Conservation (phyloP, 495 filamentous ascomycete genomes). For the Emericellopsis terricola region DNA sequence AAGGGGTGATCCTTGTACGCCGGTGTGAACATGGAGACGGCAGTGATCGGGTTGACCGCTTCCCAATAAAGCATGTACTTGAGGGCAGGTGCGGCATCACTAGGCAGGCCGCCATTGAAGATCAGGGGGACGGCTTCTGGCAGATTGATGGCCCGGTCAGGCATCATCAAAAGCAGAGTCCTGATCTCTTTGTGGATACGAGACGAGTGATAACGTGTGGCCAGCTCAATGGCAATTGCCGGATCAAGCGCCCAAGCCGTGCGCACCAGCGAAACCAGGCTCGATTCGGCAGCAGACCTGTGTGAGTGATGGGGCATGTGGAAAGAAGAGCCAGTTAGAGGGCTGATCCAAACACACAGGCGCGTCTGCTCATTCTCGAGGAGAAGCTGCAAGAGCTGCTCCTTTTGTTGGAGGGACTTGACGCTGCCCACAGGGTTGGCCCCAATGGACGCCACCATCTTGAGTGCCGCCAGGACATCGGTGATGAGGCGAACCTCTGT, state of each 20-base stretch:
- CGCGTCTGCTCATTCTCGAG: slow-evolving; percentile 73
- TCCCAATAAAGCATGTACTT: slow-evolving; percentile 95
- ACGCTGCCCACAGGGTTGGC: slow-evolving; percentile 31
- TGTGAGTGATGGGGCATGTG: slow-evolving; percentile 9
- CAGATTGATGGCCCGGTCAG: slow-evolving; percentile 60
- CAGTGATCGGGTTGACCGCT: slow-evolving; percentile 80
- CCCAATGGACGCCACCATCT: slow-evolving; percentile 35
- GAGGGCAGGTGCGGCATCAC: slow-evolving; percentile 66
- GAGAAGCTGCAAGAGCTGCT: slow-evolving; percentile 58
- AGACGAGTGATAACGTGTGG: slow-evolving; percentile 56
- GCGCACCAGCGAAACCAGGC: slow-evolving; percentile 41
- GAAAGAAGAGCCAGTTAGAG: slow-evolving; percentile 29
- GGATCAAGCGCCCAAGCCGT: slow-evolving; percentile 78
- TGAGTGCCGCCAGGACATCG: slow-evolving; percentile 53
- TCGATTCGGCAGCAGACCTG: slow-evolving; percentile 33
- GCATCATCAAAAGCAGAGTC: slow-evolving; percentile 59
- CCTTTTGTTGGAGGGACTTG: slow-evolving; percentile 55
- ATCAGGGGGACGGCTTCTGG: slow-evolving; percentile 69
- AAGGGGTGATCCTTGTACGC: slow-evolving; percentile 88
- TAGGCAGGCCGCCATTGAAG: slow-evolving; percentile 54
- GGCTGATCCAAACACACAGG: slow-evolving; percentile 77
- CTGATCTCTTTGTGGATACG: slow-evolving; percentile 59
- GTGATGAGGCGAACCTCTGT: slow-evolving; percentile 70
- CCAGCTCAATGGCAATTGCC: slow-evolving; percentile 66
- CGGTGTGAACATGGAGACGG: slow-evolving; percentile 82